A percentile compares a stretch with the other conserved stretches of the same genome.
Evolutionary conservation across 441 rosid species (phyloP).

Genomic region (Codiaeum variegatum): DNA sequence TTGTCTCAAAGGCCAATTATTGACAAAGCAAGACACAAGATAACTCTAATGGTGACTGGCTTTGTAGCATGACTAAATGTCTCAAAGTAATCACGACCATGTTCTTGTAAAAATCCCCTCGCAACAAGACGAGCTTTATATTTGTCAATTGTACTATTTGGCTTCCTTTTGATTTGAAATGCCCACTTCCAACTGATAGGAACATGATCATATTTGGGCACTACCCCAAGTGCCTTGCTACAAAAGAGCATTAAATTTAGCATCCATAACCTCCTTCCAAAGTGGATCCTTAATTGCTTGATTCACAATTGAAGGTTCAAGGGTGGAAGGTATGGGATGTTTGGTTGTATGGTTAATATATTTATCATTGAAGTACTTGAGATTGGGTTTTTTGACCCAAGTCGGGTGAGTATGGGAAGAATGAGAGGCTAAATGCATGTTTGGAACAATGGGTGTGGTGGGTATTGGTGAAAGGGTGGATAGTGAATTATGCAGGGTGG

Average conservation of each 20-base stretch:
- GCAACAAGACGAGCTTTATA: neutral
- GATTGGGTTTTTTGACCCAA: neutral
- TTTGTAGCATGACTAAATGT: neutral
- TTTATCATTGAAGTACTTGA: neutral
- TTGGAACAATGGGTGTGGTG: neutral
- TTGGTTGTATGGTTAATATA: neutral
- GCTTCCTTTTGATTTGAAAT: neutral
- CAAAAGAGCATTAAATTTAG: neutral
- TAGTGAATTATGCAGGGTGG: neutral
- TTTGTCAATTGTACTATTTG: neutral
- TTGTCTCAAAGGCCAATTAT: neutral
- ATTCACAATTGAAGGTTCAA: neutral
- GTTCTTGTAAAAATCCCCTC: neutral
- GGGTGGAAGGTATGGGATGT: neutral
- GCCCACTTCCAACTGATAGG: slow-evolving; percentile 1
- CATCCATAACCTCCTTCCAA: neutral
- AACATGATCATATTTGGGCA: neutral
- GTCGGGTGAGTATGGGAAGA: neutral
- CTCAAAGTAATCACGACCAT: neutral
- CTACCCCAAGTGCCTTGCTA: slow-evolving; percentile 3
- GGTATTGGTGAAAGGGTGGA: neutral
- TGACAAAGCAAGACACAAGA: neutral
- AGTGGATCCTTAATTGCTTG: neutral
- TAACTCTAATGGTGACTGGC: neutral
- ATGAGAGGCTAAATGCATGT: no score